Evolutionary conservation across 192 early-diverging fungal species (phyloP).

Genomic region (Backusella morwellensis): DNA sequence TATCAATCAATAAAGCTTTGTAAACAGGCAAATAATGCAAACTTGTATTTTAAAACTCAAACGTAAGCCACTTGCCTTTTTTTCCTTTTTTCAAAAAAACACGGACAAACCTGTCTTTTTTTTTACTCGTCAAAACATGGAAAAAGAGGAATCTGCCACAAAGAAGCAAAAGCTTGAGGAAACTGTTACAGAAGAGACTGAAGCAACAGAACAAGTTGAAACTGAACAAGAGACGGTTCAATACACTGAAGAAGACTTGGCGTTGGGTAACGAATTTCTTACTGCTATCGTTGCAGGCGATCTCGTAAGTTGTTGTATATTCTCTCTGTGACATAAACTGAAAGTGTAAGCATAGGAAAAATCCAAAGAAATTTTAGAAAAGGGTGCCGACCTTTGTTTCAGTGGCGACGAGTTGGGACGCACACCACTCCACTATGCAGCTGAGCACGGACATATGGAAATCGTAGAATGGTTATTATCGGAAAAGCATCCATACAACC

Average conservation of each 20-base stretch:
- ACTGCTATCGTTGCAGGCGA: conserved; percentile 23
- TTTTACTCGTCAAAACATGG: neutral
- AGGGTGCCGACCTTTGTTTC: conserved; percentile 55
- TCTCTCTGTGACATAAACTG: neutral
- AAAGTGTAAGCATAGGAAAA: conserved; percentile 17
- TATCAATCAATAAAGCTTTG: neutral
- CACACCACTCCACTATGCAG: conserved; percentile 71
- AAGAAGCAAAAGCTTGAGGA: conserved; percentile 7
- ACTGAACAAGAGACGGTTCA: conserved; percentile 14
- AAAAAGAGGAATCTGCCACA: neutral
- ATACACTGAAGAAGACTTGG: conserved; percentile 32
- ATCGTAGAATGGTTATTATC: conserved; percentile 59
- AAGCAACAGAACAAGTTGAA: neutral
- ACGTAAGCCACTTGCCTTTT: neutral
- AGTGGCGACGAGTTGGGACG: conserved; percentile 52
- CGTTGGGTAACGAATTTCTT: conserved; percentile 25
- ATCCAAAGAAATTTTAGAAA: conserved; percentile 44
- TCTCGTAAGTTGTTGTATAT: conserved; percentile 12
- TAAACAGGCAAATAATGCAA: neutral
- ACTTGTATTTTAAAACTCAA: neutral
- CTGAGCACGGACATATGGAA: conserved; percentile 60
- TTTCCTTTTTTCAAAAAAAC: neutral
- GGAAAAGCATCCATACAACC: conserved; percentile 82
- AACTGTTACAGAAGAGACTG: neutral
- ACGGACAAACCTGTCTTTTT: neutral